Evolutionary conservation across 768 basidiomycete species (phyloP).

Genomic region (Dioszegia crocea): DNA sequence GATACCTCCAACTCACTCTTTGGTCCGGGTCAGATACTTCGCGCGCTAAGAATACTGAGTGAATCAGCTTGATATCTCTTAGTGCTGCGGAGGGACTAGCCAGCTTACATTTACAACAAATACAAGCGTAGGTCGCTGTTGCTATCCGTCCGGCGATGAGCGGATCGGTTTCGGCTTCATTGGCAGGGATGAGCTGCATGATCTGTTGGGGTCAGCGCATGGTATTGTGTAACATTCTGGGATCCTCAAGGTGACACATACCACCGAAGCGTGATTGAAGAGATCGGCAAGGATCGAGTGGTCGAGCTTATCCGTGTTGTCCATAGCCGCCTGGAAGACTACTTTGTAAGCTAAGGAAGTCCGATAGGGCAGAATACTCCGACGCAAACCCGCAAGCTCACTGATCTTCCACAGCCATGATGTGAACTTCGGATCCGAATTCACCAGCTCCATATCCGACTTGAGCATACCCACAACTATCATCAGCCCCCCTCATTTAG

Average conservation of each 20-base stretch:
- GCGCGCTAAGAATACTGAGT: slow-evolving; percentile 1
- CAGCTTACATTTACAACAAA: slow-evolving; percentile 7
- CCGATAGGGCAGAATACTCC: not conserved
- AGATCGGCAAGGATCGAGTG: slow-evolving; percentile 1
- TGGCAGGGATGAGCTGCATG: not conserved
- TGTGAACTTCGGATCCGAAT: not conserved
- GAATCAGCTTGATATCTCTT: not conserved
- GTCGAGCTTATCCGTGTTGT: not conserved
- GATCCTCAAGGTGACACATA: too few relatives aligned
- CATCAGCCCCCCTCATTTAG: not conserved
- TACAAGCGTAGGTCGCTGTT: not conserved
- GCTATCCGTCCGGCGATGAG: not conserved
- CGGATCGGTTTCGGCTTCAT: not conserved
- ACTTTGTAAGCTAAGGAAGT: not conserved
- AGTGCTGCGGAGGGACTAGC: not conserved
- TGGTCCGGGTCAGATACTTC: not conserved
- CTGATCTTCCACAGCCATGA: slow-evolving; percentile 10
- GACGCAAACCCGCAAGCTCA: not conserved
- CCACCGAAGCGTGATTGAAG: not conserved
- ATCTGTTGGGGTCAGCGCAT: not conserved
- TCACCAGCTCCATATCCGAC: not conserved
- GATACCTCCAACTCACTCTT: not conserved
- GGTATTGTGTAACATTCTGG: too few relatives aligned
- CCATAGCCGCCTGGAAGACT: not conserved
- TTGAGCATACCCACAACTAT: not conserved